Evolutionary conservation across 176 grass and related monocot genomes (phyloP), one percentile per base, ranked within the genome.

Genomic region (Juncus effusus): DNA sequence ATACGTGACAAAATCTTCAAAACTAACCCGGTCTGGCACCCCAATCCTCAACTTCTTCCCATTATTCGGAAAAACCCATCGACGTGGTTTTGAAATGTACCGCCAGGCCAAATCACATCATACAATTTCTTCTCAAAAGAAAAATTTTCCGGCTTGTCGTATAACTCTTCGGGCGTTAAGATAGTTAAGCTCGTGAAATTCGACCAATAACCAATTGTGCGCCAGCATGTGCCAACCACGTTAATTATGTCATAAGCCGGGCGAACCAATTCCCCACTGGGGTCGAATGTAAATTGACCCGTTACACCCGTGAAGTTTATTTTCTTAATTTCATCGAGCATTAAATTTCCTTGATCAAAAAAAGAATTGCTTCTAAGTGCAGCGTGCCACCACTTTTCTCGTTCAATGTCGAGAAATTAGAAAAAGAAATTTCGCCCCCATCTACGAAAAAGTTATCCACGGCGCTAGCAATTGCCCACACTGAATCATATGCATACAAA

Each of bases 191-290:
- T 74, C 56, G 93, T 89, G 89, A 84, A 89, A 56, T 97, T 97
- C 40, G 93, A 97, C 93, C 93, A 97, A 74, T 64, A 97, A 74
- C 93, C 93, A 58, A 92, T 66, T 8, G 67, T 92, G 3, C 85
- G 83, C 61, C 74, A 70, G 15, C 93, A 87, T 42, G 82, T 97
- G 61, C 93, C 93, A 16, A 86, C 76, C 7, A 97, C 52, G 15
- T 84, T 97, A 71, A 97, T 83, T 71, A 97, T 72, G 63, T 97
- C 93, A 82, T 92, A 97, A 4, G 93, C 72, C 53, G 93, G 88
- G 74, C 6, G 88, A 79, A 97, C 61, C 60, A 97, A 76, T 5
- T 89, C 75, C 40, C 61, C 80, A 10, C 74, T 61, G 72, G 59
- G 45, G 84, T 82, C 51, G 47, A 92, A 97, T 56, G 78, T 69